Evolutionary conservation across 2,329 filamentous ascomycete species (phyloP).

Genomic region (Macroventuria anomochaeta): DNA sequence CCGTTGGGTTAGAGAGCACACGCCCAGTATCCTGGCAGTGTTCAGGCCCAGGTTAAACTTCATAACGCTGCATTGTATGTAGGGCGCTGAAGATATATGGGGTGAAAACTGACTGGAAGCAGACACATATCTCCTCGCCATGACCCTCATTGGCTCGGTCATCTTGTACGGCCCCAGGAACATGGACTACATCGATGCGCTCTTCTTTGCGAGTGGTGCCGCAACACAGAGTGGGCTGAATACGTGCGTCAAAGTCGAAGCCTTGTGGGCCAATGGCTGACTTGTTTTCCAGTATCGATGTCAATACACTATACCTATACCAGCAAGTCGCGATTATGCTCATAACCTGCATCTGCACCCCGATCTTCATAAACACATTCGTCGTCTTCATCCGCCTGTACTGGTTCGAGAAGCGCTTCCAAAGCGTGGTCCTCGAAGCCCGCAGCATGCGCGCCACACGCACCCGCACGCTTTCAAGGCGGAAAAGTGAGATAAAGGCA

Average conservation of each 20-base stretch:
- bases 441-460: slow-evolving; percentile 63
- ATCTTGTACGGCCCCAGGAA: slow-evolving; percentile 72
- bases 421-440: slow-evolving; percentile 78
- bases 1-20: slow-evolving; percentile 37
- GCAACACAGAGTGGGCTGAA: slow-evolving; percentile 95
- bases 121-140: slow-evolving; percentile 82
- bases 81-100: background rate
- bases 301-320: slow-evolving; percentile 56
- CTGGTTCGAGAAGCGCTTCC: slow-evolving; percentile 98
- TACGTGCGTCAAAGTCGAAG: slow-evolving; percentile 56
- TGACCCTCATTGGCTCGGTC: slow-evolving; percentile 76
- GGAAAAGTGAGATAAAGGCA: slow-evolving; percentile 55
- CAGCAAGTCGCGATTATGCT: slow-evolving; percentile 59
- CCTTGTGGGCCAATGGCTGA: slow-evolving; percentile 19
- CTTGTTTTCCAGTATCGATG: slow-evolving; percentile 51
- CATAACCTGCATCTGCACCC: slow-evolving; percentile 48
- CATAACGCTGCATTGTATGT: slow-evolving; percentile 76
- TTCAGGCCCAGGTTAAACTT: slow-evolving; percentile 75
- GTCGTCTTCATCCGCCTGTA: slow-evolving; percentile 93
- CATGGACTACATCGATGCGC: slow-evolving; percentile 80
- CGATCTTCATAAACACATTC: slow-evolving; percentile 60
- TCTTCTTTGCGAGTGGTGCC: slow-evolving; percentile 85
- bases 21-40: slow-evolving; percentile 29
- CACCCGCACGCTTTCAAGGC: slow-evolving; percentile 66
- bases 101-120: slow-evolving; percentile 17